These are phyloP conservation scores for Chrysoporthe cubensis DNA, from an alignment of 2,329 filamentous ascomycete genomes.

Conservation along the genomic window DNA sequence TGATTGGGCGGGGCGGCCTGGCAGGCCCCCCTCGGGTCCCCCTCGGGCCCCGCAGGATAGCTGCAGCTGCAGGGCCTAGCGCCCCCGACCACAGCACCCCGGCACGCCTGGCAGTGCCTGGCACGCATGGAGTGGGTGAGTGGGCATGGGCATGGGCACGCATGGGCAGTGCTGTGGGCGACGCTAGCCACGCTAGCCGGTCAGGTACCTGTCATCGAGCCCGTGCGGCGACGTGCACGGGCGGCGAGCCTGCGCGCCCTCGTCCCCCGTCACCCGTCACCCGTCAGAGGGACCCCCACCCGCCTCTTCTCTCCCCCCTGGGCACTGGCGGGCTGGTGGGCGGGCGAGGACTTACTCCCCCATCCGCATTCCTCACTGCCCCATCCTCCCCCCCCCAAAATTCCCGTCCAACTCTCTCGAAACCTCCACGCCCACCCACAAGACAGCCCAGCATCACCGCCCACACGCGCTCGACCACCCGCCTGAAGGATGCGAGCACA, in stretches of 20 bases:
- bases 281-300: conserved; percentile 1
- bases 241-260: not conserved
- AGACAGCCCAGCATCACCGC: not conserved
- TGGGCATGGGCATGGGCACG: too few species aligned
- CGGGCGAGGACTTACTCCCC: not conserved
- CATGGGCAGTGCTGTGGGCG: too few species aligned
- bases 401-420: too few species aligned
- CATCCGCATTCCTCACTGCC: not conserved
- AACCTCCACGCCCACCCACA: too few species aligned
- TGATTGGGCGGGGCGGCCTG: not conserved
- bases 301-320: not conserved
- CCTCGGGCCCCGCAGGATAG: not conserved
- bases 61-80: conserved; percentile 13
- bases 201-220: not conserved
- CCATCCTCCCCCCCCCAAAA: too few species aligned
- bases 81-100: too few species aligned
- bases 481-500: not conserved
- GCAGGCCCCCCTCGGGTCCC: not conserved
- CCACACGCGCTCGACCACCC: not conserved
- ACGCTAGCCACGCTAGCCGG: not conserved
- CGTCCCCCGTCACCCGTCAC: not conserved
- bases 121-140: too few species aligned
- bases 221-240: not conserved
- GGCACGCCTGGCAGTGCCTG: too few species aligned
- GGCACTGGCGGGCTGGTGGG: not conserved